Conservation (phyloP, 1,139 yeast genomes). For the Candida glucosophila region DNA sequence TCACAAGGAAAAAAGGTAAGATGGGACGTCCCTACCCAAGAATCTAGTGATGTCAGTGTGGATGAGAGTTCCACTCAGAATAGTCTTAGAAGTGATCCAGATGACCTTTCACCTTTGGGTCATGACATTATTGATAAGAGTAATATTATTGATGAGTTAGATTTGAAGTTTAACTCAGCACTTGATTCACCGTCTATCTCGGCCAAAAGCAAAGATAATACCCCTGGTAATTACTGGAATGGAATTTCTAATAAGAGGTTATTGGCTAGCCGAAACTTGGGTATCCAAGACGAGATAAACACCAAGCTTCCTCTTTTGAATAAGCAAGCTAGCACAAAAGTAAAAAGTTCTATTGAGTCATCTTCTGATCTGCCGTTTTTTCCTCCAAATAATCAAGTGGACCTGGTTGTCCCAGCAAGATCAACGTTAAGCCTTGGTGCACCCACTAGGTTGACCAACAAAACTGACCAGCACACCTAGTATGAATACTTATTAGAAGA, state of each 20-base stretch:
- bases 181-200: constrained; percentile 23
- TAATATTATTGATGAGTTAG: constrained; percentile 18
- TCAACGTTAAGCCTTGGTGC: constrained; percentile 5
- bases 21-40: constrained; percentile 28
- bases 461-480: no score
- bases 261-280: constrained; percentile 12
- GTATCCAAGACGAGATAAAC: constrained; percentile 8
- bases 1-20: constrained; percentile 34
- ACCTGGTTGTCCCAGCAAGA: neutral
- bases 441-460: constrained; percentile 11
- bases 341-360: constrained; percentile 4
- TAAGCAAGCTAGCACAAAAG: constrained; percentile 24
- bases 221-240: constrained; percentile 3
- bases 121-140: constrained; percentile 11
- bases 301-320: constrained; percentile 23
- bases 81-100: constrained; percentile 14
- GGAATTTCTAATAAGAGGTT: constrained; percentile 1
- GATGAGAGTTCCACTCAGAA: constrained; percentile 12
- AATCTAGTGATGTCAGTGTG: constrained; percentile 17
- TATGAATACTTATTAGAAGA: neutral
- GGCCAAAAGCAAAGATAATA: constrained; percentile 2
- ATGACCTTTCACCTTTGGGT: constrained; percentile 21
- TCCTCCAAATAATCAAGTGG: no score
- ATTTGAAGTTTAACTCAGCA: constrained; percentile 20
- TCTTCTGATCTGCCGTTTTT: no score